A percentile compares a stretch with the other conserved stretches of the same genome.
Evolutionary conservation across 208 protist genomes (phyloP).

Genomic region (Balamuthia mandrillaris): DNA sequence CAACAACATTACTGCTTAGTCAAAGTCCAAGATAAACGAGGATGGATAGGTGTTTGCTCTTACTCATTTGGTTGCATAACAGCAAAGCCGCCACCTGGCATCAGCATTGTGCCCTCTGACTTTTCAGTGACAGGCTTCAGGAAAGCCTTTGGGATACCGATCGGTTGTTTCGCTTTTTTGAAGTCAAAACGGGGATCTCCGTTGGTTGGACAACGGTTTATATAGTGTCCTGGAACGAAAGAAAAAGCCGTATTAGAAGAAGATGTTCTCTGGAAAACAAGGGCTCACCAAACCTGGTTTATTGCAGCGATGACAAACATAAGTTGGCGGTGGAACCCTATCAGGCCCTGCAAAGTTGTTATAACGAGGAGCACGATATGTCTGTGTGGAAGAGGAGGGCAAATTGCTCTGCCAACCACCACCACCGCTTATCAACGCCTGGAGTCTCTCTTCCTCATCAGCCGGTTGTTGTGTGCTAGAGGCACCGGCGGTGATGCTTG

Average conservation of each 20-base stretch:
- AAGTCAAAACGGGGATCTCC: constrained; percentile 54
- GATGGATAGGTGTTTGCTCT: not conserved
- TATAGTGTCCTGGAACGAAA: constrained; percentile 48
- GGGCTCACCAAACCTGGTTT: constrained; percentile 10
- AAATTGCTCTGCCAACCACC: not conserved
- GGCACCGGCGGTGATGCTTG: not conserved
- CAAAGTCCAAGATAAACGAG: not conserved
- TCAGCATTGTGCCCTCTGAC: not conserved
- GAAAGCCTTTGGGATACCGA: constrained; percentile 64
- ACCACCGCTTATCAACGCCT: not conserved
- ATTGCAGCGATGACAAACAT: constrained; percentile 60
- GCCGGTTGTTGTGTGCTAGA: not conserved
- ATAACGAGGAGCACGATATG: not conserved
- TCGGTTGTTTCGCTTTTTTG: constrained; percentile 49
- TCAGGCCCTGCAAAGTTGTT: not conserved
- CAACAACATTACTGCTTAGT: not conserved
- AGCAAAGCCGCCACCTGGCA: constrained; percentile 8
- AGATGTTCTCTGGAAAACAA: not conserved
- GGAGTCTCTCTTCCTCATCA: constrained; percentile 15
- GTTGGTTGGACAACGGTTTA: constrained; percentile 67
- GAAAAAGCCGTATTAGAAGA: not conserved
- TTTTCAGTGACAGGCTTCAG: constrained; percentile 32
- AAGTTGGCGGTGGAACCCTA: constrained; percentile 40
- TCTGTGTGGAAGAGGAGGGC: not conserved
- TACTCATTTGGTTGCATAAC: not conserved